Evolutionary conservation across 1,284 basidiomycete species (phyloP).

Genomic region (Garcileccinum viscosum): DNA sequence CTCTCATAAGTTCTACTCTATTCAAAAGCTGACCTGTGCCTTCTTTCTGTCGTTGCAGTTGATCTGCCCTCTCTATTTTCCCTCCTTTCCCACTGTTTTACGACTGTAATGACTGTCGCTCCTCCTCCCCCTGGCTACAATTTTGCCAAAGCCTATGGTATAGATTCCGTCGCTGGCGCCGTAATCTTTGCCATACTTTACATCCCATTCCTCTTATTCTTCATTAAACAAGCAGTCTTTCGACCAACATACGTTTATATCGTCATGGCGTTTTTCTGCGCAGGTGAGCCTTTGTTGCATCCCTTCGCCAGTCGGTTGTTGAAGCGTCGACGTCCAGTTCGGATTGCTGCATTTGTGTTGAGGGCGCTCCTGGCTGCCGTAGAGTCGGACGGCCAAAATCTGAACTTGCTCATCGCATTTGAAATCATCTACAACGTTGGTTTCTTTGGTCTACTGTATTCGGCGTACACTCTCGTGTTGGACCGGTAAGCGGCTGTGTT

Average conservation of each 20-base stretch:
- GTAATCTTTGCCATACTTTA: conserved; percentile 55
- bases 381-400: conserved; percentile 27
- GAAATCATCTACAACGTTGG: conserved; percentile 42
- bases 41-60: conserved; percentile 16
- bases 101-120: conserved; percentile 22
- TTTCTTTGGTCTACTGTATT: conserved; percentile 44
- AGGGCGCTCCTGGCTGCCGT: conserved; percentile 39
- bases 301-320: not conserved
- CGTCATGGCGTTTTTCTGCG: conserved; percentile 51
- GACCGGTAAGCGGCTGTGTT: conserved; percentile 34
- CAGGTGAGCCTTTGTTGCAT: conserved; percentile 42
- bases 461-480: conserved; percentile 41
- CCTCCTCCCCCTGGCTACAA: conserved; percentile 34
- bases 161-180: conserved; percentile 51
- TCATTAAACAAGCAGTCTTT: conserved; percentile 43
- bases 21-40: conserved; percentile 22
- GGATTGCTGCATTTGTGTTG: conserved; percentile 39
- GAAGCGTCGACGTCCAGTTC: conserved; percentile 29
- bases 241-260: conserved; percentile 50
- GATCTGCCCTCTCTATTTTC: conserved; percentile 20
- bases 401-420: conserved; percentile 32
- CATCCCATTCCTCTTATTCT: conserved; percentile 44
- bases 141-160: conserved; percentile 48
- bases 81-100: not conserved
- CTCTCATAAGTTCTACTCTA: conserved; percentile 1